Percentiles rank a stretch among this genome's conserved stretches.
phyloP scores from a whole-genome alignment of 2,329 filamentous ascomycete genomes.

The Stagonosporopsis tanaceti region DNA sequence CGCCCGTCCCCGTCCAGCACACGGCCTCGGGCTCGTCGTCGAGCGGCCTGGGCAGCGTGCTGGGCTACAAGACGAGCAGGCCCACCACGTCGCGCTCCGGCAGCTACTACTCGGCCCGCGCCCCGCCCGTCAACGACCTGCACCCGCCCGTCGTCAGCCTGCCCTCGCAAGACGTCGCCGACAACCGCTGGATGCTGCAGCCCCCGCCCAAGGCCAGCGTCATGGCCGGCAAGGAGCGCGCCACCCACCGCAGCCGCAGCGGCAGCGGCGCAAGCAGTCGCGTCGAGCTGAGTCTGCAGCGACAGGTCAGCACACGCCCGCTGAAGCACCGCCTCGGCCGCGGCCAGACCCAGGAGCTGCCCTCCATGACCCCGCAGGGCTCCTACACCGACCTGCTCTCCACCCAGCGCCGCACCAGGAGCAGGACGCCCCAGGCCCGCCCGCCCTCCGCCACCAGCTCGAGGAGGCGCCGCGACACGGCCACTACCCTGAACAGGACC shows the following conservation, averaged over 20 bases:
- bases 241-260: slow-evolving; percentile 67
- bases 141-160: slow-evolving; percentile 85
- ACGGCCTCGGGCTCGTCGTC: slow-evolving; percentile 42
- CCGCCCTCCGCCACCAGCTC: slow-evolving; percentile 44
- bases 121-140: slow-evolving; percentile 83
- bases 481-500: slow-evolving; percentile 31
- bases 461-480: slow-evolving; percentile 40
- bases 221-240: slow-evolving; percentile 85
- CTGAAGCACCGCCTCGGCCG: slow-evolving; percentile 47
- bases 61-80: slow-evolving; percentile 27
- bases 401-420: slow-evolving; percentile 42
- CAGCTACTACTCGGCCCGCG: slow-evolving; percentile 51
- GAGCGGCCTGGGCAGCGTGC: slow-evolving; percentile 39
- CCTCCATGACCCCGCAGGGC: slow-evolving; percentile 46
- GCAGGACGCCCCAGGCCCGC: slow-evolving; percentile 37
- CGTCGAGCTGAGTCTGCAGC: slow-evolving; percentile 47
- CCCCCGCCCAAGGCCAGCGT: slow-evolving; percentile 88
- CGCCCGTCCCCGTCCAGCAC: slow-evolving; percentile 41
- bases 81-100: slow-evolving; percentile 43
- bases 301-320: slow-evolving; percentile 50
- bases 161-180: slow-evolving; percentile 72
- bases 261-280: slow-evolving; percentile 53
- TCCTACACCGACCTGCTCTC: slow-evolving; percentile 42
- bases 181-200: slow-evolving; percentile 90
- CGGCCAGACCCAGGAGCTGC: slow-evolving; percentile 46